phyloP scores from a whole-genome alignment of 192 early-diverging fungal genomes.

The Coemansia sp. region DNA sequence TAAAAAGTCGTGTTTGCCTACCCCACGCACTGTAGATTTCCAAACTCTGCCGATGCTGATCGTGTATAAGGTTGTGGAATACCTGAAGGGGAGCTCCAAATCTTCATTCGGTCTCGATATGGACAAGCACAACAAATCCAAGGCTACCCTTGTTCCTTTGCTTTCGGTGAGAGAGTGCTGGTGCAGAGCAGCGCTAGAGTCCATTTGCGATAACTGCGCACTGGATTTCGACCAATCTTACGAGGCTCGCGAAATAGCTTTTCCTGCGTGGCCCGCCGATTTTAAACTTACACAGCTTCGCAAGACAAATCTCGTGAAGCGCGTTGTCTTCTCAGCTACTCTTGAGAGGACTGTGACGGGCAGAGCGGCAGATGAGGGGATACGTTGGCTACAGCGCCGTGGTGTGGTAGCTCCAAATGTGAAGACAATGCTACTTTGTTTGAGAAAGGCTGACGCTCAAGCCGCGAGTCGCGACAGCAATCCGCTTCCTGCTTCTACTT shows the following conservation, averaged over 20 bases:
- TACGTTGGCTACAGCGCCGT: no score
- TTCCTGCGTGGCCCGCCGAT: background rate
- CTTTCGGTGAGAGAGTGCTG: background rate
- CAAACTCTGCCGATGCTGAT: background rate
- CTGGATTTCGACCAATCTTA: background rate
- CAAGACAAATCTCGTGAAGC: background rate
- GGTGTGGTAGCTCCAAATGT: no score
- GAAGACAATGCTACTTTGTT: no score
- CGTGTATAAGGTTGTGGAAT: background rate
- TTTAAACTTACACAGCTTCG: background rate
- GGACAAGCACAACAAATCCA: background rate
- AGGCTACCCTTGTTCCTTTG: background rate
- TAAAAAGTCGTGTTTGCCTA: no score
- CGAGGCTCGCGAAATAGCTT: background rate
- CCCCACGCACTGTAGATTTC: background rate
- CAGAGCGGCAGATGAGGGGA: no score
- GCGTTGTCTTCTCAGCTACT: background rate
- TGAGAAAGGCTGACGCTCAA: no score
- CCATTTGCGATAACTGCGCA: background rate
- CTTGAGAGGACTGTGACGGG: no score
- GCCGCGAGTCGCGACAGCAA: no score
- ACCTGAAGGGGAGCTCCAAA: background rate
- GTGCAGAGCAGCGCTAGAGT: background rate
- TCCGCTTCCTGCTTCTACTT: no score
- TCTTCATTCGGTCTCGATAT: no score